A percentile compares a stretch with the other conserved stretches of the same genome.
Evolutionary conservation across 257 asterid species (phyloP).

Genomic region (Orobanche coerulescens): DNA sequence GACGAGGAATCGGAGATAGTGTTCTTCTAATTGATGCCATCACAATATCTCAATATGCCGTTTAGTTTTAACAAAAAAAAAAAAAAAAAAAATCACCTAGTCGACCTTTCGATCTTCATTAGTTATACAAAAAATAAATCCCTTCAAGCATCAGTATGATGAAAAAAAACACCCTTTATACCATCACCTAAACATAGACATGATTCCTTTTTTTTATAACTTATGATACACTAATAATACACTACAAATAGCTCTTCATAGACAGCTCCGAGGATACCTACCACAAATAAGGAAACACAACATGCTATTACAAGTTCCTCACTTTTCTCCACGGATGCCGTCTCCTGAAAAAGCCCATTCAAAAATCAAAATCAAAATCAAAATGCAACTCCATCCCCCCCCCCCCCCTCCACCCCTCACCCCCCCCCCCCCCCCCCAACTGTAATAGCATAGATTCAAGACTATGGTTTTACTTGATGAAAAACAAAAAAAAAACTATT

Average conservation of each 20-base stretch:
- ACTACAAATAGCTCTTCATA: slow-evolving; percentile 12
- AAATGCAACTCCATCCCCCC: background rate
- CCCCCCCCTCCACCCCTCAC: no score
- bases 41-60: slow-evolving; percentile 4
- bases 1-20: slow-evolving; percentile 54
- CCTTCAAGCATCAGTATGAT: slow-evolving; percentile 1
- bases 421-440: background rate
- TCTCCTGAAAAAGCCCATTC: slow-evolving; percentile 22
- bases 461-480: background rate
- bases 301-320: slow-evolving; percentile 11
- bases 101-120: background rate
- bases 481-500: background rate
- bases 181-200: slow-evolving; percentile 1
- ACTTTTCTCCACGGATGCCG: slow-evolving; percentile 19
- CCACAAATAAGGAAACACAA: slow-evolving; percentile 6
- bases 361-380: slow-evolving; percentile 13
- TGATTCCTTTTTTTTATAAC: slow-evolving; percentile 10
- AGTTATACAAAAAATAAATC: no score
- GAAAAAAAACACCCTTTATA: background rate
- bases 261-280: background rate
- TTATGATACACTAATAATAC: slow-evolving; percentile 3
- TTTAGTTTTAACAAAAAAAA: background rate
- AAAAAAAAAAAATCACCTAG: background rate
- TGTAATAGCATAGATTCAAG: background rate
- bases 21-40: slow-evolving; percentile 80